Evolutionary conservation across 768 basidiomycete species (phyloP).

Genomic region (Artomyces pyxidatus): DNA sequence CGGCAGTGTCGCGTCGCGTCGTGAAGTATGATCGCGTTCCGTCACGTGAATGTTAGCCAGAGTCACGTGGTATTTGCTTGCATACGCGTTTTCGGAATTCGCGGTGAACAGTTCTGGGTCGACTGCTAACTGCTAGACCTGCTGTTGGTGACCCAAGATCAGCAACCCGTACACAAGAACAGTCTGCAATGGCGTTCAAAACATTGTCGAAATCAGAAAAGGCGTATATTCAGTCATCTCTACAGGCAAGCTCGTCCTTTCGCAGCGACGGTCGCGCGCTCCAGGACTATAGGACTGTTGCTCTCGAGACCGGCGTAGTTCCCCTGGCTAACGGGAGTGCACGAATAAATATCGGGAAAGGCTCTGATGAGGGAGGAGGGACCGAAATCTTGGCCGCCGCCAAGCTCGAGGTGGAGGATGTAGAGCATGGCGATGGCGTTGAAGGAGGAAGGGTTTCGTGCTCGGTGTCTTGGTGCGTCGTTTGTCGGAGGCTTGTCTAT

Average conservation of each 20-base stretch:
- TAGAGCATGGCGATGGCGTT: slow-evolving; percentile 35
- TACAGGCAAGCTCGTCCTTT: slow-evolving; percentile 50
- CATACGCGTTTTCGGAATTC: too few species aligned
- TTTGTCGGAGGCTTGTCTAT: not conserved
- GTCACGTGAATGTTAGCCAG: too few species aligned
- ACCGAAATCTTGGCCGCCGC: slow-evolving; percentile 76
- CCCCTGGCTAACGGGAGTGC: slow-evolving; percentile 85
- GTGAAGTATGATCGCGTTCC: too few species aligned
- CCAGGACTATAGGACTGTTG: slow-evolving; percentile 57
- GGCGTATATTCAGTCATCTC: slow-evolving; percentile 63
- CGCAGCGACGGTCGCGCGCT: slow-evolving; percentile 71
- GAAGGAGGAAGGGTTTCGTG: slow-evolving; percentile 60
- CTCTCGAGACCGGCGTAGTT: slow-evolving; percentile 69
- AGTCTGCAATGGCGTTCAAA: slow-evolving; percentile 19
- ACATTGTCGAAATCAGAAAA: slow-evolving; percentile 69
- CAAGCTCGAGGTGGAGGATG: slow-evolving; percentile 70
- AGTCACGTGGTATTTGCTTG: too few species aligned
- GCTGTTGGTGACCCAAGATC: too few species aligned
- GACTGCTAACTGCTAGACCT: too few species aligned
- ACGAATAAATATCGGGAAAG: slow-evolving; percentile 59
- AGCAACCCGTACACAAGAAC: too few species aligned
- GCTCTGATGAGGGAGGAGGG: slow-evolving; percentile 46
- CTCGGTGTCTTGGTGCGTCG: slow-evolving; percentile 67
- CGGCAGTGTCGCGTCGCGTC: too few species aligned
- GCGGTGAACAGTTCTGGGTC: too few species aligned